Evolutionary conservation across 768 basidiomycete genomes (phyloP).

Genomic region (Tricholoma hemisulphureum): DNA sequence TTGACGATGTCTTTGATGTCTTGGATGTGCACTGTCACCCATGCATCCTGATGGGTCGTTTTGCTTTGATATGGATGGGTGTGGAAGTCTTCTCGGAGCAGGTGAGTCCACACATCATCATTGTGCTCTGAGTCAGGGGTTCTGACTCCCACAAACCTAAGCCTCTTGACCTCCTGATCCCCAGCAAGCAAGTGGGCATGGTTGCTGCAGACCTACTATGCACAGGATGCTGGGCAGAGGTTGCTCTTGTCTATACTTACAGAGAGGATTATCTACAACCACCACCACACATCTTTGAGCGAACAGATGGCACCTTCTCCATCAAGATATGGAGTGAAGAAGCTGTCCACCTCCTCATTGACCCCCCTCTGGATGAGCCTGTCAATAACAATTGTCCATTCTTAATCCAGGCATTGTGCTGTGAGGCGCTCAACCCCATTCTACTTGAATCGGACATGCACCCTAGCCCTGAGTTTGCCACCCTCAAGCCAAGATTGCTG

Average conservation of each 20-base stretch:
- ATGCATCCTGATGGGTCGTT: slow-evolving; percentile 15
- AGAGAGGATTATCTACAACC: slow-evolving; percentile 12
- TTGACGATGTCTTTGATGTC: slow-evolving; percentile 8
- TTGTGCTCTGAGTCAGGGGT: background rate
- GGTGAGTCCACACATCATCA: slow-evolving; percentile 9
- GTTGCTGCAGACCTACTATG: slow-evolving; percentile 14
- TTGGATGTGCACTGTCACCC: slow-evolving; percentile 15
- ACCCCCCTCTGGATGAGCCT: slow-evolving; percentile 1
- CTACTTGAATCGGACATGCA: slow-evolving; percentile 17
- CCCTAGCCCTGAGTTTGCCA: slow-evolving; percentile 11
- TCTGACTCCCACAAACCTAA: slow-evolving; percentile 6
- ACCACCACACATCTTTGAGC: slow-evolving; percentile 11
- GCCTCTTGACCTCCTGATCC: slow-evolving; percentile 16
- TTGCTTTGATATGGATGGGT: slow-evolving; percentile 17
- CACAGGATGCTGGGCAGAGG: slow-evolving; percentile 12
- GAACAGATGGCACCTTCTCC: slow-evolving; percentile 9
- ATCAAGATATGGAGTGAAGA: slow-evolving; percentile 16
- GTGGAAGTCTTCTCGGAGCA: slow-evolving; percentile 6
- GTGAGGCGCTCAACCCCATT: slow-evolving; percentile 14
- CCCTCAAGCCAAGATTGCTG: slow-evolving; percentile 15
- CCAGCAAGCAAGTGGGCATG: slow-evolving; percentile 8
- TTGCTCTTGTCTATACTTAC: slow-evolving; percentile 2
- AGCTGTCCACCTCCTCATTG: slow-evolving; percentile 9
- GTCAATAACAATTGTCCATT: background rate
- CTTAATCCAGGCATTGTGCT: slow-evolving; percentile 1